Base-by-base conservation (phyloP, 768 basidiomycete species). In the Amanita exitialis region DNA sequence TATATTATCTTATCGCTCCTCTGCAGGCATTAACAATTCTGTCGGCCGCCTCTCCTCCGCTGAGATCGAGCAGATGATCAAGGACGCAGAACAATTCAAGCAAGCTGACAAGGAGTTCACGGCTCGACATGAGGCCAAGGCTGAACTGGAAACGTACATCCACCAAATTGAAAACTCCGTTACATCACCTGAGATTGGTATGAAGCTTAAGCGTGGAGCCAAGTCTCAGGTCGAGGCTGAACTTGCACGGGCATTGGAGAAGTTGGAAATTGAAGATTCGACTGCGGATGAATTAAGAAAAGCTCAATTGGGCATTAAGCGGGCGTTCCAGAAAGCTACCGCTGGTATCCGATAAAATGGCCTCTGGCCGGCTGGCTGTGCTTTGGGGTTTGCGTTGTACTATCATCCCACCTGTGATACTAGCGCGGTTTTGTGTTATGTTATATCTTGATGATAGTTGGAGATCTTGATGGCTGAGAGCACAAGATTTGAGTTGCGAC, bases 61-160 rank as follows among this genome's bases (percentile, higher is more conserved):
- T 59, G 96, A 99, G 79, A 99, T 99, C 57, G 94, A 97, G 64
- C 94, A 98, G 73, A 98, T 98, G 96, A 96, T 98, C 78, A 93
- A 94, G 78, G 95, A 98, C 64, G 91, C 96, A 49, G 95, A 98
- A 70, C 90, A 93, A 69, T 96, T 80, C 82, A 94, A 93, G 78
- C 80, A 83, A 66, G 90, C 87, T 23, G 89, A 92, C 79, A 96
- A 93, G 76, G 96, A 98, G 68, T 98, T 95, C 81, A 90, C 91
- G 56, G 86, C 94, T 51, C 89, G 89, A 58, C 96, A 99, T 67
- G 94, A 98, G 72, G 93, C 96, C 56, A 96, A 94, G 71, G 90
- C 93, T 44, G 94, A 97, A 70, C 86, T 98, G 55, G 96, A 99
- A 76, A 83, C 91, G 34, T 97, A 97, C 75, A 79, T 99, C 63